Evolutionary conservation across 176 grass and related monocot species (phyloP).

Genomic region (Carex cristatella): DNA sequence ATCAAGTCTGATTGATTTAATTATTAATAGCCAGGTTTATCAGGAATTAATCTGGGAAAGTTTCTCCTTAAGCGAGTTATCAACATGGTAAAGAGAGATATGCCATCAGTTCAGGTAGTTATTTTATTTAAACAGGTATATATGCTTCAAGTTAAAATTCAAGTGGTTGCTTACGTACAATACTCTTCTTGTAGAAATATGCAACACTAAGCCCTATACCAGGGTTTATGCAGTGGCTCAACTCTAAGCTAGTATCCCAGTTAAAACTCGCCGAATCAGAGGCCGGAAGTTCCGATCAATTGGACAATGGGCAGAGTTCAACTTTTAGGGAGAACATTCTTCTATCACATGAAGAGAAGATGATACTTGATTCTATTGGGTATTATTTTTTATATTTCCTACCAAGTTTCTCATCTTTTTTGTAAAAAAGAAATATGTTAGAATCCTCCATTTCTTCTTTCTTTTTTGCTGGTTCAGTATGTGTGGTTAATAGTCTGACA

Average conservation of each 20-base stretch:
- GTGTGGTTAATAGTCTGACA: not conserved
- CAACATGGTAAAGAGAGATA: constrained; percentile 78
- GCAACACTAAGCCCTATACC: constrained; percentile 88
- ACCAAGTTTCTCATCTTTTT: constrained; percentile 4
- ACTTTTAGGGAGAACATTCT: constrained; percentile 78
- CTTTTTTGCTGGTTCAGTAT: constrained; percentile 16
- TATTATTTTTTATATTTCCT: constrained; percentile 27
- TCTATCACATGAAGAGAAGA: constrained; percentile 68
- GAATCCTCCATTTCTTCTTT: not conserved
- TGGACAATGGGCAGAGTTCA: constrained; percentile 31
- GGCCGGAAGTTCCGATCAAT: constrained; percentile 26
- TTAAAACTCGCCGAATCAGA: constrained; percentile 55
- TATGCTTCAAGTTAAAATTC: constrained; percentile 7
- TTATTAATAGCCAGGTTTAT: constrained; percentile 68
- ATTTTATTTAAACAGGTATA: not conserved
- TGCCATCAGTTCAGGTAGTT: constrained; percentile 62
- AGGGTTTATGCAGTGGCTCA: constrained; percentile 94
- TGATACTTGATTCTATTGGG: constrained; percentile 46
- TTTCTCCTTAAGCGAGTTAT: constrained; percentile 92
- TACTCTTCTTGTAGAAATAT: constrained; percentile 50
- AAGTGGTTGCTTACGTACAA: not conserved
- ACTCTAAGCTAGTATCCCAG: constrained; percentile 76
- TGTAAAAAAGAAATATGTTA: not conserved
- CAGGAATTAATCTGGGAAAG: constrained; percentile 92
- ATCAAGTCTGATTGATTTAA: constrained; percentile 26